Evolutionary conservation across 1,139 yeast genomes (phyloP).

Genomic region (Nakaseomyces bracarensis): DNA sequence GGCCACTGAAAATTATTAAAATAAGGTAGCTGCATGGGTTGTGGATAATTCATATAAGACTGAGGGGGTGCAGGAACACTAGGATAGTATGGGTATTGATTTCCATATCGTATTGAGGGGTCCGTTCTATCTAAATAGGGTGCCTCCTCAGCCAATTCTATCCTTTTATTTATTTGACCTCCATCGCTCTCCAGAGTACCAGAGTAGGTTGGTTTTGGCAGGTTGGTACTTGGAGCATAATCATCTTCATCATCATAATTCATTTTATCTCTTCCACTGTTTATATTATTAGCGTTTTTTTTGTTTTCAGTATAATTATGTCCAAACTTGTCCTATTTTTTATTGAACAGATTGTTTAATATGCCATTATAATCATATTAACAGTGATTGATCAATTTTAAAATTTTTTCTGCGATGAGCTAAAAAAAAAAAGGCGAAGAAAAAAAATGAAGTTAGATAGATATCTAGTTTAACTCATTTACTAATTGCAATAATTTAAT

Average conservation of each 20-base stretch:
- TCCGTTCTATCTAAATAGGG: not conserved
- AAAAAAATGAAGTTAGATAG: no score
- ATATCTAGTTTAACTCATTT: no score
- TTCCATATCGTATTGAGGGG: not conserved
- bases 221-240: conserved; percentile 3
- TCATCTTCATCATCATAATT: conserved; percentile 4
- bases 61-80: not conserved
- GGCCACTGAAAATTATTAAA: not conserved
- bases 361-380: no score
- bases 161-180: not conserved
- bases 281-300: not conserved
- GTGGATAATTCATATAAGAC: not conserved
- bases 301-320: no score
- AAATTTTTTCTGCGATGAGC: not conserved
- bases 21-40: not conserved
- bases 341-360: no score
- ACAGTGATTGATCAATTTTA: not conserved
- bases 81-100: not conserved
- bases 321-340: no score
- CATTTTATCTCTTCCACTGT: not conserved
- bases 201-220: conserved; percentile 28
- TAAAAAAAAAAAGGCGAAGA: not conserved
- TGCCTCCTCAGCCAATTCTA: not conserved
- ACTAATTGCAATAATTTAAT: no score
- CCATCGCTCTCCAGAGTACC: conserved; percentile 15